These are phyloP conservation scores for Casaregolazyma suthepensis DNA, from an alignment of 1,139 yeast species.

Conservation along the genomic window DNA sequence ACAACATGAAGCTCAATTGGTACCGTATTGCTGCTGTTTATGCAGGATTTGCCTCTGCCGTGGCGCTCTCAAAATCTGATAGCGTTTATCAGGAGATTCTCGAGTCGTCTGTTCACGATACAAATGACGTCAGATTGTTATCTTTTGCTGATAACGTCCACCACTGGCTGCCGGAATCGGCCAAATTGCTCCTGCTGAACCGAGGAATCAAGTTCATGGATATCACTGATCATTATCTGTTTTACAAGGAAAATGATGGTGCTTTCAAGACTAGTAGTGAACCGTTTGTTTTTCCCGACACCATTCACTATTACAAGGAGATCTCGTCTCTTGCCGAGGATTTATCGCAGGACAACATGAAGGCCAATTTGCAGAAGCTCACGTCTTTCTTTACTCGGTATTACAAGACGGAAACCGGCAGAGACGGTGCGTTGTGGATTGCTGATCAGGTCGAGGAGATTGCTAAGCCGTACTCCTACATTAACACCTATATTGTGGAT, in stretches of 20 bases:
- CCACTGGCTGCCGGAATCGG: constrained; percentile 48
- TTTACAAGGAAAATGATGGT: constrained; percentile 15
- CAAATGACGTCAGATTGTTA: constrained; percentile 25
- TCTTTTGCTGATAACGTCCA: constrained; percentile 33
- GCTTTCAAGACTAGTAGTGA: background rate
- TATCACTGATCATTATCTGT: constrained; percentile 45
- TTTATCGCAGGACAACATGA: constrained; percentile 44
- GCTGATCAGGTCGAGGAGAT: constrained; percentile 43
- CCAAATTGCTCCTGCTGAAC: constrained; percentile 49
- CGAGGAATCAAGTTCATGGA: constrained; percentile 61
- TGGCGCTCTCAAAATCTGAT: background rate
- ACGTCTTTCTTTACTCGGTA: constrained; percentile 72
- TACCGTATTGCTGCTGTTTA: background rate
- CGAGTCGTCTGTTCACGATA: background rate
- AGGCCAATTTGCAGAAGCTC: constrained; percentile 52
- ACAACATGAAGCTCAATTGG: background rate
- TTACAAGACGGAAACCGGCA: constrained; percentile 66
- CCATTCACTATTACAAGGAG: constrained; percentile 34
- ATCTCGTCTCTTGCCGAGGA: constrained; percentile 39
- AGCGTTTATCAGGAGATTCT: constrained; percentile 2
- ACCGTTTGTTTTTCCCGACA: constrained; percentile 43
- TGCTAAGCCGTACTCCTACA: constrained; percentile 24
- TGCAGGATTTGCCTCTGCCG: background rate
- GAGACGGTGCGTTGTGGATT: constrained; percentile 70
- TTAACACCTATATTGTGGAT: constrained; percentile 38